Evolutionary conservation across 306 rosid genomes (phyloP).

Genomic region (Quercus parvula): DNA sequence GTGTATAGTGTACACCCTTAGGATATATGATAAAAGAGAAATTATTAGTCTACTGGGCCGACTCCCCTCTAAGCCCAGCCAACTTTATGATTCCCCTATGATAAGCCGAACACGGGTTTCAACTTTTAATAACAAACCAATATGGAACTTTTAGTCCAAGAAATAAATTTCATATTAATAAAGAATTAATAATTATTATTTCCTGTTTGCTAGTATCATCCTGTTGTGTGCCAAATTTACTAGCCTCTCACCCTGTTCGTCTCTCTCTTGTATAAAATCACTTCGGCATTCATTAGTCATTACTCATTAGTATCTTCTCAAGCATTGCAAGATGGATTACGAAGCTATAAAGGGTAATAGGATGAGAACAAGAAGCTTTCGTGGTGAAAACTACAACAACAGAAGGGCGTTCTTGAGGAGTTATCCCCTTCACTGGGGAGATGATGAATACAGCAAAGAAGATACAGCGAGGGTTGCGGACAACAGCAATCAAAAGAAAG

Average conservation of each 20-base stretch:
- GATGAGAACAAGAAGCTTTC: conserved; percentile 23
- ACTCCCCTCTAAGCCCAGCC: too few species aligned
- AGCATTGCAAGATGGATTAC: conserved; percentile 2
- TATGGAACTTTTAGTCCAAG: too few species aligned
- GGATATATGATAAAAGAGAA: too few species aligned
- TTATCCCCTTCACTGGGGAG: conserved; percentile 40
- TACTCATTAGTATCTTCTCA: not conserved
- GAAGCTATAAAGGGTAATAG: not conserved
- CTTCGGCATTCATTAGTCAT: not conserved
- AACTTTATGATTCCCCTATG: not conserved
- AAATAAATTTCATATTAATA: not conserved
- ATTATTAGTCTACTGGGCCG: too few species aligned
- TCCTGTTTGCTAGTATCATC: not conserved
- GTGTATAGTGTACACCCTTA: too few species aligned
- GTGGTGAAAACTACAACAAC: conserved; percentile 23
- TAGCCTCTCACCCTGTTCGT: not conserved
- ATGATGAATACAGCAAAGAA: not conserved
- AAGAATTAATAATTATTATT: not conserved
- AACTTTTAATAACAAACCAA: too few species aligned
- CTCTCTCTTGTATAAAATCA: not conserved
- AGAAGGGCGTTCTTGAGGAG: conserved; percentile 32
- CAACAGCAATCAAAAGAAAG: not conserved
- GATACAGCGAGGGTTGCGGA: not conserved
- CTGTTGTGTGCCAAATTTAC: not conserved
- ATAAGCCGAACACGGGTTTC: not conserved